phyloP scores from a whole-genome alignment of 208 protist genomes.

The Acanthamoeba healyi region DNA sequence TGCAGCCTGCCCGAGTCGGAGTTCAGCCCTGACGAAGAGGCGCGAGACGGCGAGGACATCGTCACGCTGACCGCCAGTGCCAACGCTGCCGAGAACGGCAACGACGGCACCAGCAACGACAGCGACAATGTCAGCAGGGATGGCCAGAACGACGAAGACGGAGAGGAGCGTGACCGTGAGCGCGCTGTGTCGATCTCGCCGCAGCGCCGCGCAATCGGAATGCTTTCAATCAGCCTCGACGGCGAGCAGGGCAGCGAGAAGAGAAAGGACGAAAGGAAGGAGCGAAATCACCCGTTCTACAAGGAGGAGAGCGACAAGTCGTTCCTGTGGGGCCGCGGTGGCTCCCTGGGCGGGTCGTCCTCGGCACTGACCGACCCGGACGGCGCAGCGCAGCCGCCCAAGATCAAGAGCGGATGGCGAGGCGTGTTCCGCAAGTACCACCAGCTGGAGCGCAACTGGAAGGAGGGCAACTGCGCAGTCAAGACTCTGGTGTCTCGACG shows the following conservation, averaged over 20 bases:
- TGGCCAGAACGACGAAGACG: background rate
- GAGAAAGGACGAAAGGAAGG: background rate
- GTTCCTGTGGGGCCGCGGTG: background rate
- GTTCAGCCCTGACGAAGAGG: background rate
- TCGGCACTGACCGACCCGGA: background rate
- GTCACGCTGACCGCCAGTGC: background rate
- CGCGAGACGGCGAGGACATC: background rate
- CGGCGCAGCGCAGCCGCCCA: background rate
- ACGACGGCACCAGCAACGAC: background rate
- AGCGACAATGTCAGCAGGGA: background rate
- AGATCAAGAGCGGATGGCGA: background rate
- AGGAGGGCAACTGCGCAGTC: constrained; percentile 37
- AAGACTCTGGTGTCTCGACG: constrained; percentile 29
- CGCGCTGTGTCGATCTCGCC: background rate
- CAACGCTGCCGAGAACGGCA: background rate
- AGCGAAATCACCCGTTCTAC: background rate
- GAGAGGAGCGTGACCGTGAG: background rate
- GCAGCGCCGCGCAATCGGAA: too few relatives aligned
- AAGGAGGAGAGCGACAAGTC: constrained; percentile 56
- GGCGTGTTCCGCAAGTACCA: constrained; percentile 61
- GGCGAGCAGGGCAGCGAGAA: background rate
- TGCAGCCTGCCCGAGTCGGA: background rate
- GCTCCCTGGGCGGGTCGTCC: too few relatives aligned
- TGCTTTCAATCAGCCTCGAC: background rate
- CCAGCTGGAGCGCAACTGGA: constrained; percentile 65